Conservation (phyloP, 345 rosid species). For the Citrus maxima region DNA sequence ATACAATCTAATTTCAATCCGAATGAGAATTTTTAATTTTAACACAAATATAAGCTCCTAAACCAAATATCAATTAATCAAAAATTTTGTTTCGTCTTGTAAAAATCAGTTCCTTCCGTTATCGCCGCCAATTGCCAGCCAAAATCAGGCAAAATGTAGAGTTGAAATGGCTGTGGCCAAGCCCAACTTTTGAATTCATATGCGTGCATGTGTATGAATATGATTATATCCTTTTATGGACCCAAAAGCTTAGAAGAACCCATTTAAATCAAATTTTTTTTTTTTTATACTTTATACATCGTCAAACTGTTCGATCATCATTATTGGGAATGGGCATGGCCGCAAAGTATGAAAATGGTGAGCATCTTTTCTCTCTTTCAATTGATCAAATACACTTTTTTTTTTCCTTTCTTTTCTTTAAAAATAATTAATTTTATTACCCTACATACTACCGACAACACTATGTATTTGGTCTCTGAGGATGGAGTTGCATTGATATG, state of each 20-base stretch:
- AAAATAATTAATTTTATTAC: too few relatives aligned
- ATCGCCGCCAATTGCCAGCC: not conserved
- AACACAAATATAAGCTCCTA: not conserved
- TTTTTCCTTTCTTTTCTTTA: not conserved
- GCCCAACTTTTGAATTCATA: not conserved
- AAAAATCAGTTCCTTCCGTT: not conserved
- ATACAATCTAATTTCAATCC: not conserved
- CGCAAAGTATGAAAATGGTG: not conserved
- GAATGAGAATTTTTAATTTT: not conserved
- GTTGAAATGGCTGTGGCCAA: not conserved
- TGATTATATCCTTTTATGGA: not conserved
- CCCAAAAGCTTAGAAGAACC: not conserved
- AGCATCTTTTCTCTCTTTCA: not conserved
- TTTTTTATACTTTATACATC: not conserved
- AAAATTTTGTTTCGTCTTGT: not conserved
- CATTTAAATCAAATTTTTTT: not conserved
- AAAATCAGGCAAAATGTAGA: not conserved
- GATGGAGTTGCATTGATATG: too few relatives aligned
- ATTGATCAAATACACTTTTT: not conserved
- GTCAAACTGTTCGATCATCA: not conserved
- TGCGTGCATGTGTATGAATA: not conserved
- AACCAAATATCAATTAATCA: not conserved
- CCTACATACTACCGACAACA: too few relatives aligned
- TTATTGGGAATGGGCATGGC: not conserved
- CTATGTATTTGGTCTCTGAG: too few relatives aligned